A percentile compares a stretch with the other conserved stretches of the same genome.
These are phyloP conservation scores for Dendrobium nobile DNA, from an alignment of 106 monocot species.

Conservation along the genomic window DNA sequence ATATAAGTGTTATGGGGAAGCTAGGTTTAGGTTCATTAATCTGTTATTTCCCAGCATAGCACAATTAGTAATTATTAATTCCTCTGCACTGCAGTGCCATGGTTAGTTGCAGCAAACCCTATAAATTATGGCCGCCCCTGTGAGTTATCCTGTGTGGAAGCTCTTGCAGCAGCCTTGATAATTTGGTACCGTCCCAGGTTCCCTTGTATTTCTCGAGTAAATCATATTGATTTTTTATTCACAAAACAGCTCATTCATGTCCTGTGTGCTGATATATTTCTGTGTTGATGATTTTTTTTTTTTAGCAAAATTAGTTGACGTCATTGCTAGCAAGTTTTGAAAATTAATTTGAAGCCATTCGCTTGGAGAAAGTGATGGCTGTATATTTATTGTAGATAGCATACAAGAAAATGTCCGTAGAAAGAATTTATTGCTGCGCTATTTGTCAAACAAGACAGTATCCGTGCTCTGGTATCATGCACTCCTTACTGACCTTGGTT, in stretches of 20 bases:
- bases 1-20: not conserved
- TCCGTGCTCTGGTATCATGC: not conserved
- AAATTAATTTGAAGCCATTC: not conserved
- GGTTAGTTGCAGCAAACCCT: constrained; percentile 99
- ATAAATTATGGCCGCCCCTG: constrained; percentile 96
- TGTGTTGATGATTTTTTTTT: not conserved
- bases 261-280: constrained; percentile 6
- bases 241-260: not conserved
- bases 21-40: not conserved
- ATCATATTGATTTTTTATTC: not conserved
- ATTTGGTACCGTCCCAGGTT: constrained; percentile 57
- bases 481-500: not conserved
- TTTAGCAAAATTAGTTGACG: not conserved
- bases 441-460: not conserved
- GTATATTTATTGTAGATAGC: not conserved
- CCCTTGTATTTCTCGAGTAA: not conserved
- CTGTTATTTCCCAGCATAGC: not conserved
- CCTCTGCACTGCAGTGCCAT: constrained; percentile 64
- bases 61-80: constrained; percentile 6
- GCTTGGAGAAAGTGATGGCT: not conserved
- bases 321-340: not conserved
- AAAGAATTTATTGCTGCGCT: not conserved
- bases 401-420: not conserved
- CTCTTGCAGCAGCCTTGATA: constrained; percentile 84
- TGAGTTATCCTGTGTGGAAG: constrained; percentile 96